Percentiles rank a stretch among this genome's conserved stretches.
Evolutionary conservation across 495 filamentous ascomycete species (phyloP).

Genomic region (Aspergillus incahuasiensis): DNA sequence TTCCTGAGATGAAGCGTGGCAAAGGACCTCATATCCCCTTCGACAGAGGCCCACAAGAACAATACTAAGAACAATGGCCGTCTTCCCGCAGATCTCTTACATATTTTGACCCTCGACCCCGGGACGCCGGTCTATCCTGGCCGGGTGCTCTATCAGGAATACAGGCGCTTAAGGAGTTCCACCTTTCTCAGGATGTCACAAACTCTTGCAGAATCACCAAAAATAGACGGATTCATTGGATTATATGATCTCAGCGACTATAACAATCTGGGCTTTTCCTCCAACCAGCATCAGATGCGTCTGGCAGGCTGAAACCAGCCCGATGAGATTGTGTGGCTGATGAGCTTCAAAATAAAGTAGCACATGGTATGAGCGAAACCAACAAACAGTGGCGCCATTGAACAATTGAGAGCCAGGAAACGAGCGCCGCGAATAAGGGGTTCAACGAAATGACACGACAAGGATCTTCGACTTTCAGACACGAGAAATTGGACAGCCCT

Average conservation of each 20-base stretch:
- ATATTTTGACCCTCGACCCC: not conserved
- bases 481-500: slow-evolving; percentile 14
- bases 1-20: not conserved
- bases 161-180: slow-evolving; percentile 38
- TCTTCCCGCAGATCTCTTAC: not conserved
- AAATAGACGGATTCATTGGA: slow-evolving; percentile 26
- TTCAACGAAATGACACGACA: slow-evolving; percentile 17
- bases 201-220: slow-evolving; percentile 9
- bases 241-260: slow-evolving; percentile 9
- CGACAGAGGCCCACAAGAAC: not conserved
- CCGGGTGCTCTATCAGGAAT: slow-evolving; percentile 18
- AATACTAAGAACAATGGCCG: not conserved
- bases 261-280: slow-evolving; percentile 18
- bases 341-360: slow-evolving; percentile 14
- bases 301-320: slow-evolving; percentile 24
- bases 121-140: slow-evolving; percentile 12
- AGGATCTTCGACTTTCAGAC: slow-evolving; percentile 15
- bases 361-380: slow-evolving; percentile 29
- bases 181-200: slow-evolving; percentile 15
- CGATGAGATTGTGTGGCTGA: slow-evolving; percentile 30
- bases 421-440: slow-evolving; percentile 17
- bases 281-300: slow-evolving; percentile 21
- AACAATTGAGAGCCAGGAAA: slow-evolving; percentile 11
- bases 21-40: not conserved
- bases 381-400: slow-evolving; percentile 16